Base-by-base conservation (phyloP, 768 basidiomycete genomes). In the Suillus plorans region DNA sequence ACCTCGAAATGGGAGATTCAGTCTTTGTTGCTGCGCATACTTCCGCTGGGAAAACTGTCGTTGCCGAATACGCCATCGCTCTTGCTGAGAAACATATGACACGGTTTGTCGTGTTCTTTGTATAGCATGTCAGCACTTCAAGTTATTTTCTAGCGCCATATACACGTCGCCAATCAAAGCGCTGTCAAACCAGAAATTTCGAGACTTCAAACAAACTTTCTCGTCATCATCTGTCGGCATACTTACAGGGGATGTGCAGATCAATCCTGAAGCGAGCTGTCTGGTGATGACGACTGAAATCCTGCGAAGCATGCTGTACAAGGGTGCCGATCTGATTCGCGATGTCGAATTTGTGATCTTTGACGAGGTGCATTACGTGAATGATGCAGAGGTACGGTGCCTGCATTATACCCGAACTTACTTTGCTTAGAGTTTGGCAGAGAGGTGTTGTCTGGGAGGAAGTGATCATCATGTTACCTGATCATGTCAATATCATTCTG, bases 21-120 rank as follows among this genome's bases (percentile, higher is more conserved):
- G 97, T 99, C 20, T 99, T 99, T 74, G 96, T 99, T n/a, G 97
- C 97, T 16, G 97, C 97, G 6, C 97, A 99, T 78, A 99, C 97
- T 4, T 96, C 94, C n/a, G 97, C 97, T 18, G 97, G 97, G 41
- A 99, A 99, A 78, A 99, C 97, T 2, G 97, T 99, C 20, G 97
- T 99, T 9, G 97, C 97, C 0, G 97, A 99, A 73, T 99, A 99
- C 76, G 97, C 97, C 2, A 99, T 99, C 70, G 93, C 96, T 5
- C 83, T 99, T 10, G 97, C 97, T 5, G 92, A 90, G 69, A 96
- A 95, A 72, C 97, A 99, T 78, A 97, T 99, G 95, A 99, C 97
- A n/a, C 85, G 95, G 96, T 95, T 67, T 70, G 77, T 68, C 42
- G 34, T 62, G 36, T 64, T 25, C 59, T 59, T 65, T 61, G 39